Evolutionary conservation across 2,329 filamentous ascomycete species (phyloP), one percentile per base, ranked within the genome.

Genomic region (Hawksworthiomyces lignivorus): DNA sequence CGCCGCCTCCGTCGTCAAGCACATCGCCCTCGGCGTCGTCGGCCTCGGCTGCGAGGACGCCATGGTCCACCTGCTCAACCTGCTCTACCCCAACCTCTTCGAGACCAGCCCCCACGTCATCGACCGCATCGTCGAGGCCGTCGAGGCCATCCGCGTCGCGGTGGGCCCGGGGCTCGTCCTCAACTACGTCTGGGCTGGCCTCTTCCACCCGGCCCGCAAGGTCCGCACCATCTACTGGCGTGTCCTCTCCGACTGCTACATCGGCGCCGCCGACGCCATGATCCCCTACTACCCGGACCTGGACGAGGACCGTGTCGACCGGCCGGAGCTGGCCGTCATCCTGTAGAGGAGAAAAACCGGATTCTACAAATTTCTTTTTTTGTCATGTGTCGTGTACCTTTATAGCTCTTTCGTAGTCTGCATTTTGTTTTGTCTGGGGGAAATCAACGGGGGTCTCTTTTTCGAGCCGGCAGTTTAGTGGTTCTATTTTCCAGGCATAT

Each of bases 41-140:
- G 92, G 92, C 26, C 75, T 98, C 4, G 94, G 94, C 19, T 97
- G 90, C 61, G 92, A 98, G 67, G 92, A 98, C 59, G 92, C 92
- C 36, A 97, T 98, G 90, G 75, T 98, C 35, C 92, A 98, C 66
- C 73, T 98, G 20, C 84, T 98, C 52, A 98, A 98, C 64, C 73
- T 98, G 4, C 75, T 98, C 7, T 95, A 90, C 62, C 94, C 92
- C 26, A 98, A 98, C 62, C 75, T 98, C 42, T 98, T 97, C 63
- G 92, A 98, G 65, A 98, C 92, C 5, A 92, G 84, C 54, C 92
- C 92, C 1, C 92, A 98, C 73, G 92, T 98, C 55, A 98, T 98
- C 54, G 92, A 98, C 64, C 82, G 92, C 33, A 94, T 98, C 52
- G 84, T 98, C 50, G 94, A 98, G 63, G 92, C 94, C 38, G 94